phyloP scores from a whole-genome alignment of 352 stramenopile species.

The Nothophytophthora sp. region DNA sequence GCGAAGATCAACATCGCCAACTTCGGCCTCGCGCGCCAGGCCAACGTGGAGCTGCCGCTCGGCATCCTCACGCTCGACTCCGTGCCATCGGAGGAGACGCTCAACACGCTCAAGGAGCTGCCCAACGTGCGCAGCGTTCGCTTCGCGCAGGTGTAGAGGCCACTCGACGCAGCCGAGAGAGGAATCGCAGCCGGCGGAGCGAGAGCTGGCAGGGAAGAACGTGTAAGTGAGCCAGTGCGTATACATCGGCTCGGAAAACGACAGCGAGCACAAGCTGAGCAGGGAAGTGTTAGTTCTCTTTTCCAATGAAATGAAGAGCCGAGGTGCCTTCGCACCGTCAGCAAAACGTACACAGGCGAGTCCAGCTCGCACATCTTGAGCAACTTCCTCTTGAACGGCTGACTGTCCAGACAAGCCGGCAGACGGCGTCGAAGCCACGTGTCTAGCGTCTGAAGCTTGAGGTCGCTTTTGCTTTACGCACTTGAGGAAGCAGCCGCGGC shows the following conservation, averaged over 20 bases:
- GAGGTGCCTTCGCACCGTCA: slow-evolving; percentile 9
- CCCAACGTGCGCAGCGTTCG: slow-evolving; percentile 67
- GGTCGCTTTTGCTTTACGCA: slow-evolving; percentile 2
- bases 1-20: slow-evolving; percentile 87
- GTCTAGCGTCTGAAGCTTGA: too few species aligned
- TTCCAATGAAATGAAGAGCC: slow-evolving; percentile 11
- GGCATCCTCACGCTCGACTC: slow-evolving; percentile 78
- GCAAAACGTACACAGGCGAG: too few species aligned
- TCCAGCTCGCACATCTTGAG: too few species aligned
- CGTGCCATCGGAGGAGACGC: slow-evolving; percentile 50
- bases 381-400: too few species aligned
- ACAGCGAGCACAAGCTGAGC: slow-evolving; percentile 14
- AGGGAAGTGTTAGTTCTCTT: slow-evolving; percentile 18
- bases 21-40: slow-evolving; percentile 78
- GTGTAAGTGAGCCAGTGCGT: too few species aligned
- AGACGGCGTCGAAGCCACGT: too few species aligned
- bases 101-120: slow-evolving; percentile 62
- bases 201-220: neutral
- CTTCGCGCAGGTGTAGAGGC: slow-evolving; percentile 69
- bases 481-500: slow-evolving; percentile 8
- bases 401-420: too few species aligned
- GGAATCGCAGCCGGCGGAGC: neutral
- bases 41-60: slow-evolving; percentile 55
- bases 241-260: slow-evolving; percentile 10
- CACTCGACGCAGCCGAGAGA: too few species aligned